Evolutionary conservation across 805 yeast genomes (phyloP), one percentile per base, ranked within the genome.

Genomic region (Candida qinlingensis): DNA sequence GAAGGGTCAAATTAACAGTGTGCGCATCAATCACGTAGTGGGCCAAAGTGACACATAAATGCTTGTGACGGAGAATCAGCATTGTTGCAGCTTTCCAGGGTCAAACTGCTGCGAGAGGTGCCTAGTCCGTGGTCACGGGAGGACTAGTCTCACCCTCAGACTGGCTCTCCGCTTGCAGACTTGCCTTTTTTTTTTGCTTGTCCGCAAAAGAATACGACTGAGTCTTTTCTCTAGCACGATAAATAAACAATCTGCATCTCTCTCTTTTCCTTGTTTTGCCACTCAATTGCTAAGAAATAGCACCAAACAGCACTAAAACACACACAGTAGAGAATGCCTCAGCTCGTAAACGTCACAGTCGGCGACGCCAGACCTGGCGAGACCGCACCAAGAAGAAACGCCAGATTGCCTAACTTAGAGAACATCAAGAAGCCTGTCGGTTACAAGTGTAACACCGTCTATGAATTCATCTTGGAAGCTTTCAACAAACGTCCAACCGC

Each of bases 381-480:
- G 67, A 85, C 94, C 34, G 92, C 92, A 9, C 92, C 94, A 57
- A 79, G 91, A 70, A 79, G 90, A 70, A 81, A 76, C 59, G 70
- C 70, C 49, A 69, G 78, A 43, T 74, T 72, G 44, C 74, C 76
- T 50, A 66, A 68, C 49, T 67, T 63, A 5, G 74, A 76, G 11
- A 76, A 66, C 0, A 61, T 85, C 41, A 66, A 65, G 6, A 76
- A 81, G 59, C 98, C 98, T 6, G 54, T 60, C 13, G 87, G 81
- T 51, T 74, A 77, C 51, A 79, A 79, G 46, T 80, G 87, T 51
- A 70, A 75, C 46, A 87, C 92, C 5, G 73, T 89, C 26, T 85
- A 81, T 54, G 96, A 88, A 53, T 82, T 74, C 54, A 69, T 85
- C 50, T 65, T 73, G 45, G 91, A 84, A 65, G 77, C 84, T 55